A percentile compares a stretch with the other conserved stretches of the same genome.
Evolutionary conservation across 1,284 basidiomycete genomes (phyloP).

Genomic region (Neolentinus lepideus): DNA sequence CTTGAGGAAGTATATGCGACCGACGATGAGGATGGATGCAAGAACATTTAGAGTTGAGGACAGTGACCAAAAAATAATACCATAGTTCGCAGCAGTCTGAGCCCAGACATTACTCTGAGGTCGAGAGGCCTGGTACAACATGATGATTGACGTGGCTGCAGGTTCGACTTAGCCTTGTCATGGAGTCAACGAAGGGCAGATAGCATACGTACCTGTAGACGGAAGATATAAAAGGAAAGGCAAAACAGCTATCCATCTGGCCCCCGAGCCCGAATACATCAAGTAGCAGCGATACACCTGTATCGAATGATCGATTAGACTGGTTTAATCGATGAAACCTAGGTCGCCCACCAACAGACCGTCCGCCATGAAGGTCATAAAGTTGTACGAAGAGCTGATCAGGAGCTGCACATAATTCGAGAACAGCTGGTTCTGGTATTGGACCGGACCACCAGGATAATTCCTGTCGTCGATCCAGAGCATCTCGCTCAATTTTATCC

Average conservation of each 20-base stretch:
- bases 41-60: constrained; percentile 12
- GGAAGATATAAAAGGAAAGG: constrained; percentile 14
- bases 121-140: constrained; percentile 5
- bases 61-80: constrained; percentile 12
- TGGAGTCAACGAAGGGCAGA: not conserved
- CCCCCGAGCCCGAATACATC: constrained; percentile 9
- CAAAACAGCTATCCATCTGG: constrained; percentile 9
- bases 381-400: not conserved
- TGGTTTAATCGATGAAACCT: not conserved
- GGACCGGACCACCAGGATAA: constrained; percentile 1
- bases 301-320: constrained; percentile 8
- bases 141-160: not conserved
- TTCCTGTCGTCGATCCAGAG: constrained; percentile 10
- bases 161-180: not conserved
- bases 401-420: constrained; percentile 1
- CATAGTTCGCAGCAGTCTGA: constrained; percentile 11
- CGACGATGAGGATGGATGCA: constrained; percentile 12
- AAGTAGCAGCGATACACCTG: constrained; percentile 16
- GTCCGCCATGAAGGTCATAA: constrained; percentile 3
- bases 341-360: constrained; percentile 1
- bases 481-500: constrained; percentile 7
- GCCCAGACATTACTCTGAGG: constrained; percentile 13
- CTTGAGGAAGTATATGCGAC: constrained; percentile 9
- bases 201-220: constrained; percentile 7
- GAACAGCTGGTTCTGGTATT: not conserved